Conservation (phyloP, 805 yeast genomes). For the Candida khao-thaluensis region DNA sequence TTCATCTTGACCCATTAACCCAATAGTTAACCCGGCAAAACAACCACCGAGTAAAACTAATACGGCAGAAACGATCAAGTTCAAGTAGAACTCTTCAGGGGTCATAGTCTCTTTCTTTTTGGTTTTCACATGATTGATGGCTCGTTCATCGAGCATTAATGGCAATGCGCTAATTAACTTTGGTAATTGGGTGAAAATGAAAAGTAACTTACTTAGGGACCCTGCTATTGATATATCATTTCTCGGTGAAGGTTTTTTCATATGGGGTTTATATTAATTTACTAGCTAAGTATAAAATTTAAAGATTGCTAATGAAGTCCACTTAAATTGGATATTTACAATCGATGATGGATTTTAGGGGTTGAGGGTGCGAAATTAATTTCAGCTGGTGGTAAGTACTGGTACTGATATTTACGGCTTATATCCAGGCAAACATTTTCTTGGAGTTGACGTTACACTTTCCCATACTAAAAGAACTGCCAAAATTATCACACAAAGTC, state of each 20-base stretch:
- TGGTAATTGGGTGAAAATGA: constrained; percentile 32
- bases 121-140: constrained; percentile 15
- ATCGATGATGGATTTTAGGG: no score
- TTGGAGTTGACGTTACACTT: constrained; percentile 29
- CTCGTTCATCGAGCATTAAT: constrained; percentile 15
- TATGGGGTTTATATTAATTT: neutral
- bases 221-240: constrained; percentile 26
- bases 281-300: no score
- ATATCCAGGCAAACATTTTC: constrained; percentile 7
- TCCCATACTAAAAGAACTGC: constrained; percentile 38
- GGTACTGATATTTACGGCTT: no score
- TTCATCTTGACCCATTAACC: constrained; percentile 97
- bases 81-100: constrained; percentile 43
- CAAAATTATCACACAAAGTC: constrained; percentile 39
- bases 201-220: constrained; percentile 27
- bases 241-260: constrained; percentile 25
- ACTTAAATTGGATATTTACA: no score
- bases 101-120: constrained; percentile 24
- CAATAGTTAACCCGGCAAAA: constrained; percentile 93
- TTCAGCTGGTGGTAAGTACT: no score
- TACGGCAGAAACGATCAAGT: constrained; percentile 52
- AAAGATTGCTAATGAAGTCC: no score
- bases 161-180: constrained; percentile 39
- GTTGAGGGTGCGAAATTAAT: no score
- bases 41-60: constrained; percentile 80